phyloP scores from a whole-genome alignment of 2,329 filamentous ascomycete species.

The Aspergillus ibericus region DNA sequence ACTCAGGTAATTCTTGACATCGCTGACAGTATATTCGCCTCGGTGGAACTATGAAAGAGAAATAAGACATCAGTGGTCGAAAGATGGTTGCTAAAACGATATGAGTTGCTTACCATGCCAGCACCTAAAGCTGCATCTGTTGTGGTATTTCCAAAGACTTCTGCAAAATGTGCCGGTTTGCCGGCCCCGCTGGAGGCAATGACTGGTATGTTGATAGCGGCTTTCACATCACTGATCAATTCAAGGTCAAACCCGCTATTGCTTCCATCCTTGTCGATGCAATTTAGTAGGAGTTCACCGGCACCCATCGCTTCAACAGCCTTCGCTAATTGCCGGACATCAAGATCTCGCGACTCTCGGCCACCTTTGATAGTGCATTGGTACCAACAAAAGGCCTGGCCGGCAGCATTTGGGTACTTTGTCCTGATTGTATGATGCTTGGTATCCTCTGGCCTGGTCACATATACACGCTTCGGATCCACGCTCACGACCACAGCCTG shows the following conservation, averaged over 20 bases:
- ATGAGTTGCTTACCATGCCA: slow-evolving; percentile 69
- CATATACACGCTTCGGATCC: slow-evolving; percentile 89
- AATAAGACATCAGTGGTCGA: slow-evolving; percentile 11
- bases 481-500: slow-evolving; percentile 96
- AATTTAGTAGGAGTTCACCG: slow-evolving; percentile 93
- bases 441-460: slow-evolving; percentile 66
- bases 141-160: slow-evolving; percentile 81
- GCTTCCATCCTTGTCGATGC: slow-evolving; percentile 94
- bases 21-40: slow-evolving; percentile 88
- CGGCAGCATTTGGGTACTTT: slow-evolving; percentile 66
- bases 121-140: slow-evolving; percentile 93
- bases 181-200: slow-evolving; percentile 94
- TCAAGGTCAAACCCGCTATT: slow-evolving; percentile 95
- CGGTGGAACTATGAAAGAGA: slow-evolving; percentile 69
- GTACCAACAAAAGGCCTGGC: slow-evolving; percentile 89
- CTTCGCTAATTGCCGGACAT: slow-evolving; percentile 81
- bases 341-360: slow-evolving; percentile 87
- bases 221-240: slow-evolving; percentile 84
- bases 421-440: slow-evolving; percentile 76
- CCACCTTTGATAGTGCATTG: slow-evolving; percentile 96
- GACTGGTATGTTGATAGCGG: slow-evolving; percentile 83
- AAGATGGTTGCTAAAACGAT: background rate
- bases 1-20: slow-evolving; percentile 83
- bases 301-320: slow-evolving; percentile 95
- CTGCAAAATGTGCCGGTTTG: slow-evolving; percentile 79